Conservation (phyloP, 2,329 filamentous ascomycete species). For the Nemania diffusa region DNA sequence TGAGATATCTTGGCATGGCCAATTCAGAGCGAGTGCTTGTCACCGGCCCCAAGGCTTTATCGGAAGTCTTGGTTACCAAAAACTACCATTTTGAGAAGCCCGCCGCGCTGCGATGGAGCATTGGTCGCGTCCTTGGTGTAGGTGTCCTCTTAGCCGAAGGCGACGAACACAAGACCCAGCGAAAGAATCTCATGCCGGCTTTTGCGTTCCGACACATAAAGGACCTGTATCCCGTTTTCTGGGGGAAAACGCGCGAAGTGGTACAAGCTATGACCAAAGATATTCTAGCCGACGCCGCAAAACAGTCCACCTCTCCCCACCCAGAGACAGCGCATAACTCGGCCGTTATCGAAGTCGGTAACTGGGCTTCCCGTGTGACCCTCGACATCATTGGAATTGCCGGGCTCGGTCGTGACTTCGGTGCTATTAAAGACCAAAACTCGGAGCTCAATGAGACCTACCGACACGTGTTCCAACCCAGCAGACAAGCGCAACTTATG, state of each 20-base stretch:
- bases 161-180: constrained; percentile 86
- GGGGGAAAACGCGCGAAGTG: constrained; percentile 77
- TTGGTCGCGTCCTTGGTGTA: constrained; percentile 74
- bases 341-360: constrained; percentile 65
- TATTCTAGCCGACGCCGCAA: constrained; percentile 53
- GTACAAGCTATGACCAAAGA: constrained; percentile 68
- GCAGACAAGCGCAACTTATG: constrained; percentile 63
- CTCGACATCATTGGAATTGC: constrained; percentile 81
- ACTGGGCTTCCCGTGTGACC: constrained; percentile 74
- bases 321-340: constrained; percentile 50
- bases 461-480: constrained; percentile 63
- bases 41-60: constrained; percentile 71
- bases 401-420: constrained; percentile 77
- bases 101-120: constrained; percentile 59
- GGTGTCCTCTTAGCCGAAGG: constrained; percentile 85
- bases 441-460: constrained; percentile 70
- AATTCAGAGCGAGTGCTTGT: constrained; percentile 53
- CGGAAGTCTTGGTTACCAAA: constrained; percentile 74
- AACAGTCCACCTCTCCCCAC: constrained; percentile 34
- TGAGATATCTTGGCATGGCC: constrained; percentile 68
- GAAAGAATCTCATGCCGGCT: constrained; percentile 82
- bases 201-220: constrained; percentile 90
- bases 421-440: constrained; percentile 68
- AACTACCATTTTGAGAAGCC: constrained; percentile 78
- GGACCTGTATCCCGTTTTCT: constrained; percentile 85